Conservation (phyloP, 257 asterid species). For the Ilex asprella region DNA sequence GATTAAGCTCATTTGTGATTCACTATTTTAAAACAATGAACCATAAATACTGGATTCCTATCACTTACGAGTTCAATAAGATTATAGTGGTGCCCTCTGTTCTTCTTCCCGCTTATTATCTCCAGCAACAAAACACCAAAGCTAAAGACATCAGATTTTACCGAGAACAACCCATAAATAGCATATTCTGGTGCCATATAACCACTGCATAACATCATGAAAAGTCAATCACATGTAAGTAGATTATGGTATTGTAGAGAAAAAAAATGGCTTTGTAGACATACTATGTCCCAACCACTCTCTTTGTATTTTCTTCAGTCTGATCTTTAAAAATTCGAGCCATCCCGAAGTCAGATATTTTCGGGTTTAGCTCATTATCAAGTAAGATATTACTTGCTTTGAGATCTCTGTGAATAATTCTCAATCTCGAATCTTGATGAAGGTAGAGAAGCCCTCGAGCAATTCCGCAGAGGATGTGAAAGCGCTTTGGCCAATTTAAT, state of each 20-base stretch:
- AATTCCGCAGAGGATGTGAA: conserved; percentile 31
- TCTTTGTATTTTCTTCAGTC: conserved; percentile 13
- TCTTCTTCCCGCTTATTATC: conserved; percentile 39
- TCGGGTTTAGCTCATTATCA: conserved; percentile 17
- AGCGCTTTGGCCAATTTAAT: conserved; percentile 34
- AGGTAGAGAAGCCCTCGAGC: conserved; percentile 37
- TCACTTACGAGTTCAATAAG: conserved; percentile 40
- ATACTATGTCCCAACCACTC: conserved; percentile 37
- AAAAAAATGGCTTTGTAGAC: background rate
- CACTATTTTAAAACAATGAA: background rate
- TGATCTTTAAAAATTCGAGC: conserved; percentile 32
- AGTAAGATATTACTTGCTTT: too few relatives aligned
- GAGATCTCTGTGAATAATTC: too few relatives aligned
- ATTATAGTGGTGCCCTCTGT: conserved; percentile 21
- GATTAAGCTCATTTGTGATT: background rate
- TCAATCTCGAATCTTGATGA: conserved; percentile 33
- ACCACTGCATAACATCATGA: conserved; percentile 25
- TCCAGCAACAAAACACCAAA: conserved; percentile 41
- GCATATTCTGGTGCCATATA: conserved; percentile 3
- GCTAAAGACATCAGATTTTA: conserved; percentile 18
- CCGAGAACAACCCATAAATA: too few relatives aligned
- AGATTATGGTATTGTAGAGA: background rate
- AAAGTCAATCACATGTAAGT: too few relatives aligned
- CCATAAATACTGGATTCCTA: background rate
- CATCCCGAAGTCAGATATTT: conserved; percentile 39